phyloP scores from a whole-genome alignment of 169 alveolate genomes.

The Cyclospora cayetanensis region DNA sequence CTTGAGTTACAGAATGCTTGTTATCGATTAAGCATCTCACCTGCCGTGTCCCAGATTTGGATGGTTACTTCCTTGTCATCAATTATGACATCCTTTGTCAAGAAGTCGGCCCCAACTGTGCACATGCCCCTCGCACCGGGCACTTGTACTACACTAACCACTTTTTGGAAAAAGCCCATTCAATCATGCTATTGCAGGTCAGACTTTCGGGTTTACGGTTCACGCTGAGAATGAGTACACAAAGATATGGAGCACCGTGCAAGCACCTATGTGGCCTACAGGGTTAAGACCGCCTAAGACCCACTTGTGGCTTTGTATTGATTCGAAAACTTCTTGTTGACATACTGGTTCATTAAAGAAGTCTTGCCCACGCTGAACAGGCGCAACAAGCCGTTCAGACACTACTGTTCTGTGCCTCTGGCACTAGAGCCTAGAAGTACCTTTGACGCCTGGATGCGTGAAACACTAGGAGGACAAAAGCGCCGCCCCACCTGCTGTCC shows the following conservation, averaged over 20 bases:
- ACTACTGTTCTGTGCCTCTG: too few species aligned
- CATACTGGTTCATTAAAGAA: constrained; percentile 98
- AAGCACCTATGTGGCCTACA: too few species aligned
- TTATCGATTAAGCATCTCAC: background rate
- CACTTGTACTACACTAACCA: too few species aligned
- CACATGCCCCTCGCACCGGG: too few species aligned
- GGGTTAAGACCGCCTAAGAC: too few species aligned
- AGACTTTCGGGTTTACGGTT: background rate
- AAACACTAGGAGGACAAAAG: background rate
- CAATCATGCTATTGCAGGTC: too few species aligned
- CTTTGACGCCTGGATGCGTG: background rate
- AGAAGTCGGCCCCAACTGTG: constrained; percentile 98
- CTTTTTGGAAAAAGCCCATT: too few species aligned
- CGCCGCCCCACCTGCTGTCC: constrained; percentile 95
- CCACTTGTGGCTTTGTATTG: constrained; percentile 97
- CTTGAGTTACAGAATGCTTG: too few species aligned
- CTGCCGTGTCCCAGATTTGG: constrained; percentile 88
- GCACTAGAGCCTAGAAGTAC: background rate
- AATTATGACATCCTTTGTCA: constrained; percentile 96
- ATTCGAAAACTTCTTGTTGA: constrained; percentile 94
- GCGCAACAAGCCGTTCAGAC: too few species aligned
- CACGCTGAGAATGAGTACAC: background rate
- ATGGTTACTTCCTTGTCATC: constrained; percentile 96
- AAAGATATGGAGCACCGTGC: background rate
- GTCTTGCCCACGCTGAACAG: constrained; percentile 97